Evolutionary conservation across 768 basidiomycete genomes (phyloP).

Genomic region (Podaxis carcinomalis): DNA sequence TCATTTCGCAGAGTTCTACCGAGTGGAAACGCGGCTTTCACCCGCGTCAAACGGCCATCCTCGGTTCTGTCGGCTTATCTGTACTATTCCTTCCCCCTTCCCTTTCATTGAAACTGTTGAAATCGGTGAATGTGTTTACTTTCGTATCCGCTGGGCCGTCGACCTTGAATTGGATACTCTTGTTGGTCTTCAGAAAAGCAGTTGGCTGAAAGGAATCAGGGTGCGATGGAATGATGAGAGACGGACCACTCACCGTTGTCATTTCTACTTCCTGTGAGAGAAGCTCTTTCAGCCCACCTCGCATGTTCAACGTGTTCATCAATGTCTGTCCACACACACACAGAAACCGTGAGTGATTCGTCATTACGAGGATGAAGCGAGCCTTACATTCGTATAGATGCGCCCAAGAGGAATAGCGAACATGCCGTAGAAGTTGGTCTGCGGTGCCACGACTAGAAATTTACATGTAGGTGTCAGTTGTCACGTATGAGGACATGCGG

Average conservation of each 20-base stretch:
- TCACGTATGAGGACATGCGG: not conserved
- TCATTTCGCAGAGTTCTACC: no score
- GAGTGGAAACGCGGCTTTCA: no score
- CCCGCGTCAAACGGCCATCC: not conserved
- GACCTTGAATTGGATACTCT: not conserved
- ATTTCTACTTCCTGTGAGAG: slow-evolving; percentile 3
- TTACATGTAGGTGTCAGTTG: not conserved
- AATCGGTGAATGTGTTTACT: not conserved
- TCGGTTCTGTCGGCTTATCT: no score
- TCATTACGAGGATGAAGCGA: slow-evolving; percentile 14
- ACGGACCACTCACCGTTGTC: not conserved
- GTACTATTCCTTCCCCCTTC: not conserved
- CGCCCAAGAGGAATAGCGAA: slow-evolving; percentile 31
- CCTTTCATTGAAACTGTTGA: not conserved
- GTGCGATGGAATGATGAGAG: no score
- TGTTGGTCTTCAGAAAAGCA: not conserved
- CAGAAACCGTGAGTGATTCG: not conserved
- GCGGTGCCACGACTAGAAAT: slow-evolving; percentile 21
- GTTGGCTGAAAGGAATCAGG: not conserved
- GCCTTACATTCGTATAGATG: slow-evolving; percentile 44
- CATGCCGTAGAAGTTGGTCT: slow-evolving; percentile 31
- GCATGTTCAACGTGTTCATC: slow-evolving; percentile 11
- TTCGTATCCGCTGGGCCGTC: not conserved
- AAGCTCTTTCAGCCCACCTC: slow-evolving; percentile 5
- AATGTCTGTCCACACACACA: not conserved